These are phyloP conservation scores for Talaromyces sp. DNA, from an alignment of 2,329 filamentous ascomycete genomes.

Conservation along the genomic window DNA sequence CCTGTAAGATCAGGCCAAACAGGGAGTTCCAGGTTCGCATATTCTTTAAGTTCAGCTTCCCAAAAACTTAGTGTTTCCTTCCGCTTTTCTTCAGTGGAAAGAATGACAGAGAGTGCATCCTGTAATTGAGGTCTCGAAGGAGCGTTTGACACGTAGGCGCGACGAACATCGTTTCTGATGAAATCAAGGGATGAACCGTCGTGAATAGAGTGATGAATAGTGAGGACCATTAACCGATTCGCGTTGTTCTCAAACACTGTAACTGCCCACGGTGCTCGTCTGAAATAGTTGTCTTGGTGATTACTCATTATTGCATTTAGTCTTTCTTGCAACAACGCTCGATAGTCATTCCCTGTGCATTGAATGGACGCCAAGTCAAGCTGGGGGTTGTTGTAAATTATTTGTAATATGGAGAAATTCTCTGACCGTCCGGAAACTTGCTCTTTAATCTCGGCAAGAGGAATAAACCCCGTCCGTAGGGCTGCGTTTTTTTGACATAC, in stretches of 20 bases:
- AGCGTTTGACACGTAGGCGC: not conserved
- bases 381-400: slow-evolving; percentile 20
- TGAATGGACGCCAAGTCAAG: slow-evolving; percentile 21
- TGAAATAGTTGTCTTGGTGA: slow-evolving; percentile 24
- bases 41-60: slow-evolving; percentile 18
- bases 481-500: slow-evolving; percentile 27
- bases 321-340: slow-evolving; percentile 13
- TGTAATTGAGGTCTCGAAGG: slow-evolving; percentile 20
- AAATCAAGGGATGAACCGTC: slow-evolving; percentile 7
- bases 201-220: slow-evolving; percentile 4
- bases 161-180: slow-evolving; percentile 10
- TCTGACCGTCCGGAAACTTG: not conserved
- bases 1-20: slow-evolving; percentile 25
- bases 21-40: slow-evolving; percentile 17
- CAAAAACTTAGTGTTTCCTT: slow-evolving; percentile 19
- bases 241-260: slow-evolving; percentile 23
- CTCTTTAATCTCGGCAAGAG: slow-evolving; percentile 20
- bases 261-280: slow-evolving; percentile 32
- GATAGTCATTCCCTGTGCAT: slow-evolving; percentile 14
- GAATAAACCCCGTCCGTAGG: slow-evolving; percentile 32
- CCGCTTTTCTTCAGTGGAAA: slow-evolving; percentile 12
- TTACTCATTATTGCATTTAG: slow-evolving; percentile 18
- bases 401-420: slow-evolving; percentile 22
- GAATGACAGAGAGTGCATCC: slow-evolving; percentile 21
- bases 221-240: slow-evolving; percentile 24